These are phyloP conservation scores for Talaromyces pinophilus DNA, from an alignment of 2,329 filamentous ascomycete species.

Conservation along the genomic window DNA sequence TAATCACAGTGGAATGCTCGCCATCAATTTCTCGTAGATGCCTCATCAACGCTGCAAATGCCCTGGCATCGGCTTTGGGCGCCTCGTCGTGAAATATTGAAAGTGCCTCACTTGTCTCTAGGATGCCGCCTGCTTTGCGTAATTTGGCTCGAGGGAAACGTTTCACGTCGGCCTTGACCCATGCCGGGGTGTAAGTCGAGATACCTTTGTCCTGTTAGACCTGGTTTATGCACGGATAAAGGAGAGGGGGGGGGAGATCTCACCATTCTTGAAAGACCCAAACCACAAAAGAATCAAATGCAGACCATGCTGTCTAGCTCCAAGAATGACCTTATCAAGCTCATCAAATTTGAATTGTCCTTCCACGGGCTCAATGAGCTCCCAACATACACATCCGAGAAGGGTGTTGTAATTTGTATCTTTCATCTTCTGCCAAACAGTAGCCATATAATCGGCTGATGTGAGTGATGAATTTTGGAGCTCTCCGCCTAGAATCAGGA, in stretches of 20 bases:
- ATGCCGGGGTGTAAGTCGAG: background rate
- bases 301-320: background rate
- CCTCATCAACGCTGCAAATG: background rate
- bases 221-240: background rate
- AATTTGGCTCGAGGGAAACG: background rate
- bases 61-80: background rate
- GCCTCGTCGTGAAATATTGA: background rate
- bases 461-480: conserved; percentile 51
- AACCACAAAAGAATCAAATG: conserved; percentile 1
- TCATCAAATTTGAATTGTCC: background rate
- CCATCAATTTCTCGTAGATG: background rate
- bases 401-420: conserved; percentile 49
- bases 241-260: too few relatives aligned
- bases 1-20: conserved; percentile 53
- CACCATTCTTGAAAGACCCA: background rate
- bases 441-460: conserved; percentile 48
- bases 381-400: background rate
- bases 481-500: background rate
- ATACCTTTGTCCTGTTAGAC: background rate
- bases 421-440: conserved; percentile 47
- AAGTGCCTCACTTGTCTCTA: background rate
- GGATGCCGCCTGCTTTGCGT: background rate
- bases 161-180: background rate
- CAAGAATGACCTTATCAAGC: background rate
- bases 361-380: background rate